Evolutionary conservation across 352 stramenopile genomes (phyloP).

Genomic region (Hyaloperonospora arabidopsidis): DNA sequence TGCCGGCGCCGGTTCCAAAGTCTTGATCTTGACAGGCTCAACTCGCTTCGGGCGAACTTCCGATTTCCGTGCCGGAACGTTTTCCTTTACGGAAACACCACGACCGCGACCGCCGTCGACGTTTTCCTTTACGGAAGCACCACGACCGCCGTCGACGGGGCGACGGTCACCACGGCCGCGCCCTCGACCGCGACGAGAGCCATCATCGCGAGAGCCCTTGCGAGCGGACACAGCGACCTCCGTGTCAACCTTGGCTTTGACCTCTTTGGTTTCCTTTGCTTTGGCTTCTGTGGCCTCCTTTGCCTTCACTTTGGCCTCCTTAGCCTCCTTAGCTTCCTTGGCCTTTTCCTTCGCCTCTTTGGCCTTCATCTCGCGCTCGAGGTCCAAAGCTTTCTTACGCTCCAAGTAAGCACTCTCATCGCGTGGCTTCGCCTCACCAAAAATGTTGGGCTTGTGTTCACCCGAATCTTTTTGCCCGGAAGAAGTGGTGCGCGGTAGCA

Average conservation of each 20-base stretch:
- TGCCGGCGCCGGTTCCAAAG: slow-evolving; percentile 36
- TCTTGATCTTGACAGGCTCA: slow-evolving; percentile 45
- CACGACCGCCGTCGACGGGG: background rate
- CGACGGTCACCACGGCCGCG: slow-evolving; percentile 38
- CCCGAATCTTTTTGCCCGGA: slow-evolving; percentile 30
- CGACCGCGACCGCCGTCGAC: slow-evolving; percentile 27
- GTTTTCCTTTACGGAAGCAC: slow-evolving; percentile 7
- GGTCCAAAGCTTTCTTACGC: slow-evolving; percentile 39
- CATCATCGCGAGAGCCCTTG: slow-evolving; percentile 21
- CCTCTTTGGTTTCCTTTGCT: background rate
- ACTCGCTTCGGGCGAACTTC: slow-evolving; percentile 43
- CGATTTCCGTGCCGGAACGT: slow-evolving; percentile 30
- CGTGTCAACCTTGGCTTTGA: slow-evolving; percentile 12
- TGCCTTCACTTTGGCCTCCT: slow-evolving; percentile 6
- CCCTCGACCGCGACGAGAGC: slow-evolving; percentile 31
- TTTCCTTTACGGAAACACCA: slow-evolving; percentile 22
- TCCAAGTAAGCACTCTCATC: slow-evolving; percentile 63
- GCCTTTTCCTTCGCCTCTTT: slow-evolving; percentile 26
- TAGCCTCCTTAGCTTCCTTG: slow-evolving; percentile 25
- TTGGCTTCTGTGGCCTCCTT: slow-evolving; percentile 17
- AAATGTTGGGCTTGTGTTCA: slow-evolving; percentile 53
- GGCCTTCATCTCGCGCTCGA: slow-evolving; percentile 26
- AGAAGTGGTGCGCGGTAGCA: slow-evolving; percentile 49
- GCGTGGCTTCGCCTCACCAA: slow-evolving; percentile 80
- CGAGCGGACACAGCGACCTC: slow-evolving; percentile 13